phyloP scores from a whole-genome alignment of 257 asterid species.

The Salvia hispanica region DNA sequence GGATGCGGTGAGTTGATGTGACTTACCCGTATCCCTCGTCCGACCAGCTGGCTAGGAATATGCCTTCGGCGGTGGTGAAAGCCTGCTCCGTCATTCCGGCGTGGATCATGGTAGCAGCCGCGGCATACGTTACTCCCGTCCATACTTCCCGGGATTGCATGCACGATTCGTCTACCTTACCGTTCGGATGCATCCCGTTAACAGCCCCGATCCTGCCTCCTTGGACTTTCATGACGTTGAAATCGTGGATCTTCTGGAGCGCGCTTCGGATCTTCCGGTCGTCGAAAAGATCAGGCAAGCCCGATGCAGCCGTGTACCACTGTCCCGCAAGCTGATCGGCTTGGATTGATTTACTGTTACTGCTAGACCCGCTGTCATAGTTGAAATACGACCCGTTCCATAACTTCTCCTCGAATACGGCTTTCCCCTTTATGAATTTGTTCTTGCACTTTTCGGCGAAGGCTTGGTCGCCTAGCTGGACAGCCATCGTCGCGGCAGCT shows the following conservation, averaged over 20 bases:
- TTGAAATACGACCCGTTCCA: constrained; percentile 96
- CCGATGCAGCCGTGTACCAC: constrained; percentile 95
- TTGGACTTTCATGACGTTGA: constrained; percentile 78
- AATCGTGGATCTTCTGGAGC: constrained; percentile 80
- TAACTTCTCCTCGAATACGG: constrained; percentile 66
- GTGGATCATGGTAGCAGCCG: constrained; percentile 94
- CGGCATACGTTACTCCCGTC: constrained; percentile 93
- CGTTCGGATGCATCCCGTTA: constrained; percentile 95
- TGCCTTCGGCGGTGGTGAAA: constrained; percentile 87
- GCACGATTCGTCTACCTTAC: constrained; percentile 95
- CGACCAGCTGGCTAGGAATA: constrained; percentile 95
- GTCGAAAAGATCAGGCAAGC: constrained; percentile 86
- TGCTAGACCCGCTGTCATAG: constrained; percentile 92
- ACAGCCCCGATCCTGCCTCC: constrained; percentile 98
- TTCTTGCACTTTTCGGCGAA: constrained; percentile 72
- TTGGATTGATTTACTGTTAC: constrained; percentile 91
- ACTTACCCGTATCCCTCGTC: constrained; percentile 94
- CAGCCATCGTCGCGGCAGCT: constrained; percentile 92
- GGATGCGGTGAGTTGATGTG: background rate
- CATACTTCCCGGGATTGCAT: constrained; percentile 98
- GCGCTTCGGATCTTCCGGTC: constrained; percentile 64
- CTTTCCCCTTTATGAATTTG: constrained; percentile 67
- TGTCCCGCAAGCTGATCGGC: constrained; percentile 97
- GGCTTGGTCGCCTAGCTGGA: constrained; percentile 73
- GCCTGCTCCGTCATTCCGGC: constrained; percentile 97